Percentiles rank a stretch among this genome's conserved stretches.
Conservation (phyloP, 768 basidiomycete species). For the Naganishia randhawae region DNA sequence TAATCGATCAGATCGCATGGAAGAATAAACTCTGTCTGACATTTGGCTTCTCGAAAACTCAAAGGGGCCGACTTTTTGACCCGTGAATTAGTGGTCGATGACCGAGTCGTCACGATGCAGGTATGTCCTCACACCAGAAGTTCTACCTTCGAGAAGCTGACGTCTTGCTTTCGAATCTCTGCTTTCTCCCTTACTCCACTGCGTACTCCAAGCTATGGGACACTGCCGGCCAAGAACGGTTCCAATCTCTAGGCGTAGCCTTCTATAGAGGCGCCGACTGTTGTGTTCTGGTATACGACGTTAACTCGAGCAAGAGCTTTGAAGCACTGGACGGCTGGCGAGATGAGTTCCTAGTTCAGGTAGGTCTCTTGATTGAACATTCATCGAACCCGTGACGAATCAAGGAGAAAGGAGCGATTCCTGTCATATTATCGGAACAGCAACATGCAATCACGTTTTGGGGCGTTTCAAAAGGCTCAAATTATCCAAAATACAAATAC, state of each 20-base stretch:
- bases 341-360: conserved; percentile 90
- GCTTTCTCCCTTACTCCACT: conserved; percentile 10
- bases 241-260: conserved; percentile 97
- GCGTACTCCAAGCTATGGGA: conserved; percentile 78
- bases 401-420: neutral
- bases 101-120: conserved; percentile 98
- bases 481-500: too few species aligned
- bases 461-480: too few species aligned
- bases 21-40: neutral
- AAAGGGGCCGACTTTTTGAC: conserved; percentile 61
- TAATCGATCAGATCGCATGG: neutral
- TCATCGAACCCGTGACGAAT: neutral
- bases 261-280: conserved; percentile 99
- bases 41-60: neutral
- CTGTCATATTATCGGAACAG: neutral
- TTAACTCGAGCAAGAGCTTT: conserved; percentile 96
- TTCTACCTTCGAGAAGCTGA: neutral
- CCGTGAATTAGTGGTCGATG: conserved; percentile 98
- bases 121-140: conserved; percentile 52
- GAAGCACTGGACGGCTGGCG: conserved; percentile 99
- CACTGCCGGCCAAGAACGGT: conserved; percentile 98
- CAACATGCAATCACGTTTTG: too few species aligned
- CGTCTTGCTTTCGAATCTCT: conserved; percentile 23
- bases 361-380: conserved; percentile 33
- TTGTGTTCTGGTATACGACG: conserved; percentile 98